phyloP scores from a whole-genome alignment of 1,284 basidiomycete genomes.

The Ustilago curta region DNA sequence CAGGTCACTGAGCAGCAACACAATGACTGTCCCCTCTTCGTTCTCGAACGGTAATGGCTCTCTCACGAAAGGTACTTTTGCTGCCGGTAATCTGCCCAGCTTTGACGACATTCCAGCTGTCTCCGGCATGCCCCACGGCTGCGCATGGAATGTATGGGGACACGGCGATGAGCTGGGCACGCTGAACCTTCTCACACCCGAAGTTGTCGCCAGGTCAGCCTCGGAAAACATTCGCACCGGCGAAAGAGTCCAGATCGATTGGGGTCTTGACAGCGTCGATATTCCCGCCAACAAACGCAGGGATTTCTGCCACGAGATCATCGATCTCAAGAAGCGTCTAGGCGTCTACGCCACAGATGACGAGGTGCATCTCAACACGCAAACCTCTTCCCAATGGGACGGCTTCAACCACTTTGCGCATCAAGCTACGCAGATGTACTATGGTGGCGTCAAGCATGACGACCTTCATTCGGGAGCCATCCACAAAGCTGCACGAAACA shows the following conservation, averaged over 20 bases:
- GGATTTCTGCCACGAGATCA: slow-evolving; percentile 29
- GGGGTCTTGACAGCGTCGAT: slow-evolving; percentile 50
- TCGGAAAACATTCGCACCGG: slow-evolving; percentile 43
- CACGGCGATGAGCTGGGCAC: slow-evolving; percentile 36
- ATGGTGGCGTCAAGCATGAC: slow-evolving; percentile 39
- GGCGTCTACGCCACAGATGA: slow-evolving; percentile 50
- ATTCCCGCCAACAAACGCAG: slow-evolving; percentile 33
- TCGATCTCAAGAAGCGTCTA: slow-evolving; percentile 41
- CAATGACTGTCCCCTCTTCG: slow-evolving; percentile 1
- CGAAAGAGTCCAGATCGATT: slow-evolving; percentile 46
- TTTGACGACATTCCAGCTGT: slow-evolving; percentile 39
- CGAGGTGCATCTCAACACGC: slow-evolving; percentile 50
- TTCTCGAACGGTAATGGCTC: slow-evolving; percentile 1
- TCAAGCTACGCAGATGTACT: slow-evolving; percentile 33
- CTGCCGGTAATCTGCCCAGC: slow-evolving; percentile 17
- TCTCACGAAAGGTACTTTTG: slow-evolving; percentile 7
- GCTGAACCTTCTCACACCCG: slow-evolving; percentile 40
- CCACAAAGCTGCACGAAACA: slow-evolving; percentile 28
- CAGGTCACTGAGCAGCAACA: neutral
- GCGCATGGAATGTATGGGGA: slow-evolving; percentile 48
- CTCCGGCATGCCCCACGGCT: slow-evolving; percentile 43
- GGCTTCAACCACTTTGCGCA: slow-evolving; percentile 50
- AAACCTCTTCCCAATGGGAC: slow-evolving; percentile 49
- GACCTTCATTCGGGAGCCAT: slow-evolving; percentile 35
- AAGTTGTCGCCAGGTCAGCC: slow-evolving; percentile 26